phyloP scores from a whole-genome alignment of 2,329 filamentous ascomycete genomes.

The Alternaria postmessia region DNA sequence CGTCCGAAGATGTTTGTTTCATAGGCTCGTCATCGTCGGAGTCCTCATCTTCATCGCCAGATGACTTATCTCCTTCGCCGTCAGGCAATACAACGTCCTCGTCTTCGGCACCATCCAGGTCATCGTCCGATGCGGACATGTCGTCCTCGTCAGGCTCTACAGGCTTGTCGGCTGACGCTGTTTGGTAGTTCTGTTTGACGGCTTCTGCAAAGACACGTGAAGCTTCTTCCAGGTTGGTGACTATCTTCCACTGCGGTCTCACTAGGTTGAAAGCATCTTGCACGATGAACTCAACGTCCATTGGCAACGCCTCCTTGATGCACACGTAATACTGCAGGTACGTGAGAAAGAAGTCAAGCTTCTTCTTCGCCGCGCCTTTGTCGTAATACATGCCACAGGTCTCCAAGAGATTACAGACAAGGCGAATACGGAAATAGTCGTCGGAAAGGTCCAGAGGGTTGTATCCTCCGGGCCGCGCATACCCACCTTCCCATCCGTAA shows the following conservation, averaged over 20 bases:
- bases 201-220: slow-evolving; percentile 83
- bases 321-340: slow-evolving; percentile 98
- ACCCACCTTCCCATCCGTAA: slow-evolving; percentile 85
- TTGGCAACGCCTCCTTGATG: slow-evolving; percentile 86
- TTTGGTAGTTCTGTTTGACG: slow-evolving; percentile 89
- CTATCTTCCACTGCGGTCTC: slow-evolving; percentile 91
- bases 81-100: slow-evolving; percentile 54
- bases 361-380: slow-evolving; percentile 91
- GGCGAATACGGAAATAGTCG: slow-evolving; percentile 93
- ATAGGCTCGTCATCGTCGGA: slow-evolving; percentile 56
- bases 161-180: slow-evolving; percentile 72
- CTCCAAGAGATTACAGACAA: slow-evolving; percentile 88
- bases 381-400: slow-evolving; percentile 97
- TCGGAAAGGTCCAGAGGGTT: slow-evolving; percentile 87
- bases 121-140: slow-evolving; percentile 80
- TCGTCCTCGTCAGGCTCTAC: slow-evolving; percentile 76
- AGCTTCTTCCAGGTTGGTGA: slow-evolving; percentile 82
- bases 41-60: slow-evolving; percentile 63
- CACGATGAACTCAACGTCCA: slow-evolving; percentile 97
- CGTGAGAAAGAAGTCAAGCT: slow-evolving; percentile 94
- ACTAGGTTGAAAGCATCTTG: slow-evolving; percentile 89
- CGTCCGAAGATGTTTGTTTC: slow-evolving; percentile 68
- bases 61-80: slow-evolving; percentile 63
- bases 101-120: slow-evolving; percentile 59
- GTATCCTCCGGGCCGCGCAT: slow-evolving; percentile 77